Evolutionary conservation across 371 early-diverging fungal species (phyloP), one percentile per base, ranked within the genome.

Genomic region (Lichtheimia corymbifera): DNA sequence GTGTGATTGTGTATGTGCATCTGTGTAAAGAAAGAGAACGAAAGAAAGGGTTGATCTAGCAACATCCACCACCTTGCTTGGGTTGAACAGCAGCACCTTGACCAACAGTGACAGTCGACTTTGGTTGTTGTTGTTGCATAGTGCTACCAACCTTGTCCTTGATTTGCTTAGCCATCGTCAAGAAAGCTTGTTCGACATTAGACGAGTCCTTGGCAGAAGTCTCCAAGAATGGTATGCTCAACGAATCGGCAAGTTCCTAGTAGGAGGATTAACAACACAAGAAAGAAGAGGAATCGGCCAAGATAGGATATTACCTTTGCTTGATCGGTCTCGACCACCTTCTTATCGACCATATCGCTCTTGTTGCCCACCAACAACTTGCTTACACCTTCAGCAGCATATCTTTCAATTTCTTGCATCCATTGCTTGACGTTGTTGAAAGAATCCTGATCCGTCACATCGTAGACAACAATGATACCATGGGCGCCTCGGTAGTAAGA

Each of bases 361-460:
- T 99, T 99, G 88, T 99, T 99, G 64, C 99, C 99, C 45, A 99
- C 91, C 54, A 99, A 76, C 64, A 98, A 84, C 83, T 98, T 97
- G 84, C 96, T 96, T 51, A 94, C 94, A 50, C 91, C 86, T 58
- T 75, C 76, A 55, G 76, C 73, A 43, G 79, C 79, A 61, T 79
- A 73, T 62, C 73, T 53, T 71, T 95, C 95, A 76, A 99, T 97
- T 77, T 99, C 98, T 60, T 93, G 88, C 60, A 99, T 88, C 99
- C 99, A 99, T 71, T 94, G 86, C 79, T 88, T 88, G 30, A 92
- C 91, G 70, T 92, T 90, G 69, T 86, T 85, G 80, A 99, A 99
- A 44, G 96, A 92, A 54, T 97, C 92, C 70, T 88, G 87, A 79
- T 99, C 97, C 5, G 97, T 96, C 44, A 98, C 95, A 79, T 99